Conservation (phyloP, 2,329 filamentous ascomycete genomes). For the Orbilia javanica region DNA sequence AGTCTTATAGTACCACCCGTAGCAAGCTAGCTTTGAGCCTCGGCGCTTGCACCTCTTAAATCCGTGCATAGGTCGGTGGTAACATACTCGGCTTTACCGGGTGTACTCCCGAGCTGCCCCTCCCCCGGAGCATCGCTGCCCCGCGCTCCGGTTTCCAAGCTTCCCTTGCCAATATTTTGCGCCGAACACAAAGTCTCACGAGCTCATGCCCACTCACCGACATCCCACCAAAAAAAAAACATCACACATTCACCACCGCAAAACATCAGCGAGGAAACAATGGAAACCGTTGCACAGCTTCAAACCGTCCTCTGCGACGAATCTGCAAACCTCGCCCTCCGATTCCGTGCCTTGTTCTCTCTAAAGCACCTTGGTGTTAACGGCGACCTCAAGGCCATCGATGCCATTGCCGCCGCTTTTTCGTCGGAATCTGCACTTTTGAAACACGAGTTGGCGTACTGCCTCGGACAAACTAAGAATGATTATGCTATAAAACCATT, state of each 20-base stretch:
- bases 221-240: conserved; percentile 1
- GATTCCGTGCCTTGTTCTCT: conserved; percentile 97
- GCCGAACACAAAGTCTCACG: conserved; percentile 13
- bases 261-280: conserved; percentile 3
- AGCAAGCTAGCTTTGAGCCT: too few species aligned
- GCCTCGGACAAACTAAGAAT: conserved; percentile 90
- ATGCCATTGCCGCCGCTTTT: conserved; percentile 90
- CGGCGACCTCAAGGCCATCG: conserved; percentile 74
- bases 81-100: background rate
- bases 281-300: conserved; percentile 70
- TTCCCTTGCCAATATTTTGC: conserved; percentile 29
- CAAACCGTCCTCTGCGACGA: conserved; percentile 85
- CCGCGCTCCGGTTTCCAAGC: conserved; percentile 36
- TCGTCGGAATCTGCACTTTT: conserved; percentile 85
- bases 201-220: background rate
- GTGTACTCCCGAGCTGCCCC: conserved; percentile 24
- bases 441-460: conserved; percentile 98
- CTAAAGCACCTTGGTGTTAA: conserved; percentile 89
- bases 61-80: background rate
- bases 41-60: too few species aligned
- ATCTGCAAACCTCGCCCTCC: conserved; percentile 80
- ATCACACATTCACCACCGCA: background rate
- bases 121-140: conserved; percentile 33
- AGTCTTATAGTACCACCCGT: too few species aligned
- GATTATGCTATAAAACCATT: conserved; percentile 75